These are phyloP conservation scores for Patellifolia procumbens DNA, from an alignment of 179 eudicot genomes.

Conservation along the genomic window DNA sequence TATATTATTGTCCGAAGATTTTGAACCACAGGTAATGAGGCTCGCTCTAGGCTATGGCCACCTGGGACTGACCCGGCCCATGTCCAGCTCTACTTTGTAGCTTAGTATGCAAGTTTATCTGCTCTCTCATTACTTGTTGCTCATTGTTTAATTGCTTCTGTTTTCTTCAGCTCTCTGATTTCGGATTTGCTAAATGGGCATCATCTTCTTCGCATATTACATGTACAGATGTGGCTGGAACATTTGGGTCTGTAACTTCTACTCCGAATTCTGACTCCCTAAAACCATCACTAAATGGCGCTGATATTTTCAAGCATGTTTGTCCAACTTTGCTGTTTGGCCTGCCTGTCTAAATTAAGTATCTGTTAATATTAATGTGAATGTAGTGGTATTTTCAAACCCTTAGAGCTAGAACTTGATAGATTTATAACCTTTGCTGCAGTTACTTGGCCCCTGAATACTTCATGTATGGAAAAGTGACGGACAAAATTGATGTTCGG, in stretches of 20 bases:
- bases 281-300: not conserved
- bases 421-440: slow-evolving; percentile 26
- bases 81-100: no score
- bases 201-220: slow-evolving; percentile 52
- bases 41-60: no score
- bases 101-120: not conserved
- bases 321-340: not conserved
- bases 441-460: slow-evolving; percentile 97
- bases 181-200: slow-evolving; percentile 80
- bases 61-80: no score
- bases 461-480: slow-evolving; percentile 86
- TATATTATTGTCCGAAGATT: slow-evolving; percentile 73
- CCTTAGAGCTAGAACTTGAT: slow-evolving; percentile 16
- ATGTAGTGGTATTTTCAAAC: not conserved
- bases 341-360: not conserved
- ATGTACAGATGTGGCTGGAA: slow-evolving; percentile 83
- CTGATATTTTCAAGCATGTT: slow-evolving; percentile 1
- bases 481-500: slow-evolving; percentile 83
- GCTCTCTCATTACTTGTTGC: slow-evolving; percentile 2
- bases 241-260: slow-evolving; percentile 67
- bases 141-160: slow-evolving; percentile 18
- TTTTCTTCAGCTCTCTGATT: slow-evolving; percentile 74
- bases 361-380: not conserved
- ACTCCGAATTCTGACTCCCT: not conserved
- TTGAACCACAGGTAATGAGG: slow-evolving; percentile 94